Conservation (phyloP, 2,329 filamentous ascomycete species). For the Geosmithia morbida region DNA sequence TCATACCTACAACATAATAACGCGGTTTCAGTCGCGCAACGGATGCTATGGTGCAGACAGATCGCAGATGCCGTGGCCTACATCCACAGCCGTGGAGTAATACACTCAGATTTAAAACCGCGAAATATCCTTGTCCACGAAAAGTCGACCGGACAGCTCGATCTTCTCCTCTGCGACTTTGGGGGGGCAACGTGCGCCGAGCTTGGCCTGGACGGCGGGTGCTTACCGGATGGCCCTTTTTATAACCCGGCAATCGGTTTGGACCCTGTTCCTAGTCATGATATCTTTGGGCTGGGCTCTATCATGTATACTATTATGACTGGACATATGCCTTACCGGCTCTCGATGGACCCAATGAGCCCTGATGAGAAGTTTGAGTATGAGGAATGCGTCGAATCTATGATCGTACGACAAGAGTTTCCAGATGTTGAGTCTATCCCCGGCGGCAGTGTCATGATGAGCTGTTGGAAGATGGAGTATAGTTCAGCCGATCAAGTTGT, state of each 20-base stretch:
- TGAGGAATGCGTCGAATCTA: no score
- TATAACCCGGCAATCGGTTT: not conserved
- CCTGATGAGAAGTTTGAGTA: no score
- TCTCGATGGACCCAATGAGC: no score
- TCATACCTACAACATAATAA: conserved; percentile 4
- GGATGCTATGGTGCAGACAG: conserved; percentile 11
- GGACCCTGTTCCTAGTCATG: not conserved
- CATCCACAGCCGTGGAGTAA: conserved; percentile 14
- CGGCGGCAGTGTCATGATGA: not conserved
- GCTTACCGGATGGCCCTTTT: conserved; percentile 12
- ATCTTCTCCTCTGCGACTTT: conserved; percentile 17
- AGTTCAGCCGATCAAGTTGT: no score
- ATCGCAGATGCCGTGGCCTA: conserved; percentile 13
- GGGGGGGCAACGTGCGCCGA: conserved; percentile 14
- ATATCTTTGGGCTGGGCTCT: conserved; percentile 1
- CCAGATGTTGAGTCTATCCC: not conserved
- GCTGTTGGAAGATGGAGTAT: not conserved
- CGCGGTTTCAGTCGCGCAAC: conserved; percentile 1
- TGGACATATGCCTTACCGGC: no score
- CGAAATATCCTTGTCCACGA: conserved; percentile 15
- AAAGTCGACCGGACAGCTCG: conserved; percentile 7
- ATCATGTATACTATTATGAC: not conserved
- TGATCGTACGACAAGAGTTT: not conserved
- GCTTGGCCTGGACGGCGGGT: conserved; percentile 10
- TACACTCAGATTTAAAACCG: conserved; percentile 17